These are phyloP conservation scores for Leccinum colubrinum DNA, from an alignment of 1,284 basidiomycete genomes.

Conservation along the genomic window DNA sequence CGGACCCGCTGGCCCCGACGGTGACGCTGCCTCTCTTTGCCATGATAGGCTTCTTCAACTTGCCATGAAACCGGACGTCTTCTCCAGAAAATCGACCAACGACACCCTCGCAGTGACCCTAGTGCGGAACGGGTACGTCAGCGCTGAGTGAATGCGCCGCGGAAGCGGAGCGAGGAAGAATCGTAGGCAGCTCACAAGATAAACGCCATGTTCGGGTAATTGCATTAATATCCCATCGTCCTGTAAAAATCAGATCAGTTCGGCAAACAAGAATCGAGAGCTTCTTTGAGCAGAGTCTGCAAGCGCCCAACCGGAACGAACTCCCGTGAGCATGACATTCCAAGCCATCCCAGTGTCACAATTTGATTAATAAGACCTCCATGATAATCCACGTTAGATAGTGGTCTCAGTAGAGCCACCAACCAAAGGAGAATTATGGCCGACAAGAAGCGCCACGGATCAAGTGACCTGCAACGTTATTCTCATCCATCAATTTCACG, in stretches of 20 bases:
- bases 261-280: background rate
- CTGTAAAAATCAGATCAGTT: constrained; percentile 37
- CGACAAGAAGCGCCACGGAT: background rate
- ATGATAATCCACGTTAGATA: background rate
- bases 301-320: background rate
- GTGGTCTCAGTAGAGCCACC: background rate
- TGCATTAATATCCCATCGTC: constrained; percentile 85
- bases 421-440: background rate
- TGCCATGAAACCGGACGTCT: constrained; percentile 72
- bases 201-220: constrained; percentile 54
- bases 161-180: background rate
- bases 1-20: background rate
- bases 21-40: constrained; percentile 50
- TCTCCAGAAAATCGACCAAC: constrained; percentile 76
- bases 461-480: background rate
- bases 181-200: constrained; percentile 49
- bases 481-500: background rate
- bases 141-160: background rate
- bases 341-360: background rate
- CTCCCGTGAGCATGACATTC: background rate
- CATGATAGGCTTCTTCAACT: constrained; percentile 79
- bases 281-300: background rate
- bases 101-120: constrained; percentile 90
- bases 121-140: constrained; percentile 1
- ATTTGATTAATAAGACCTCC: background rate